Percentiles rank a stretch among this genome's conserved stretches.
Evolutionary conservation across 768 basidiomycete genomes (phyloP).

Genomic region (Pleurotus giganteus): DNA sequence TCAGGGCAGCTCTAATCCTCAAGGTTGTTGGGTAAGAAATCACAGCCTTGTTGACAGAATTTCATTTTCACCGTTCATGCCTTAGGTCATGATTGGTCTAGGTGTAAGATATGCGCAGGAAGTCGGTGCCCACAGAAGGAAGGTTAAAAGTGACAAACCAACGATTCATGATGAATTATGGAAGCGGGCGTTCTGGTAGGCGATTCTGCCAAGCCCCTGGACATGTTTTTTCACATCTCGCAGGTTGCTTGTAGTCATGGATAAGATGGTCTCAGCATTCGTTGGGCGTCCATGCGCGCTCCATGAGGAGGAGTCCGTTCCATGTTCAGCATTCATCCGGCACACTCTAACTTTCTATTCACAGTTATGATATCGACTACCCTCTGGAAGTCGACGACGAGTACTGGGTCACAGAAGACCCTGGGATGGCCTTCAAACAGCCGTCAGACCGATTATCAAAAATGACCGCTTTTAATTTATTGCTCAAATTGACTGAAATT

Average conservation of each 20-base stretch:
- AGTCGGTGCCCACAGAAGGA: conserved; percentile 50
- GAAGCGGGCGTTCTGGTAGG: conserved; percentile 52
- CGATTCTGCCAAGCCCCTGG: neutral
- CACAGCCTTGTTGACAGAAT: conserved; percentile 60
- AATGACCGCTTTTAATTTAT: conserved; percentile 42
- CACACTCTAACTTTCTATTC: neutral
- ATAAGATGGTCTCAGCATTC: conserved; percentile 25
- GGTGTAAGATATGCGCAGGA: conserved; percentile 60
- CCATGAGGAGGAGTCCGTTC: conserved; percentile 54
- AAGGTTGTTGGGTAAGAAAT: conserved; percentile 63
- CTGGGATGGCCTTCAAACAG: conserved; percentile 46
- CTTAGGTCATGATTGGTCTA: conserved; percentile 53
- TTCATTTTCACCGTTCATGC: conserved; percentile 16
- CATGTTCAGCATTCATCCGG: neutral
- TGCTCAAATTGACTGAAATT: conserved; percentile 49
- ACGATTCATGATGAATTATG: conserved; percentile 57
- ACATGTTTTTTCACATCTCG: neutral
- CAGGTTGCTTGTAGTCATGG: conserved; percentile 20
- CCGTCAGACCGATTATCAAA: conserved; percentile 47
- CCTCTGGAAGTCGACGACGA: conserved; percentile 69
- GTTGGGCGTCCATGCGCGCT: conserved; percentile 59
- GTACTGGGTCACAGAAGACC: conserved; percentile 52
- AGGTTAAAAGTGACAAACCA: conserved; percentile 24
- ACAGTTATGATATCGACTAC: conserved; percentile 60
- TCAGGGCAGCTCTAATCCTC: conserved; percentile 57